These are phyloP conservation scores for Penicillium paradoxum DNA, from an alignment of 495 filamentous ascomycete genomes.

Conservation along the genomic window DNA sequence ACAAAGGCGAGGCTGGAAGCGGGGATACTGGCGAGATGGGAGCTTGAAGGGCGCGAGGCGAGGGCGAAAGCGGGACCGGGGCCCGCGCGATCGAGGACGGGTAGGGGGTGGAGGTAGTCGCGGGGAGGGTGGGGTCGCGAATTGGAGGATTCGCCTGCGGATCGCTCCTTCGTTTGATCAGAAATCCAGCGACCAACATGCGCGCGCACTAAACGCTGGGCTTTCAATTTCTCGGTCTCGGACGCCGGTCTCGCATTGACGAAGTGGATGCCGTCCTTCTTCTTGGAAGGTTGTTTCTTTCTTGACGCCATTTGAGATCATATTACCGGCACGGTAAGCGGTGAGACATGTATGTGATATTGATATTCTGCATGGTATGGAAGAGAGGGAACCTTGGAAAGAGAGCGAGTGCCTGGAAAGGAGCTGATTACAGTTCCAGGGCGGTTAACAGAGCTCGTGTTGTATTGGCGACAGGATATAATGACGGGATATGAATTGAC, in stretches of 20 bases:
- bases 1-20: not conserved
- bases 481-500: no score
- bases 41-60: constrained; percentile 5
- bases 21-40: not conserved
- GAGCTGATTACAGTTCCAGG: no score
- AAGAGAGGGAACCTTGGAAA: not conserved
- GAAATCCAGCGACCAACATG: constrained; percentile 43
- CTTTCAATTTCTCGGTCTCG: constrained; percentile 27
- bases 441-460: no score
- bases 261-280: constrained; percentile 34
- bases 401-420: not conserved
- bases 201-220: constrained; percentile 34
- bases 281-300: constrained; percentile 20
- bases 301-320: constrained; percentile 23
- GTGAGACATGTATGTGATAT: not conserved
- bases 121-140: not conserved
- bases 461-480: no score
- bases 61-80: constrained; percentile 1
- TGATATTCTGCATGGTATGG: not conserved
- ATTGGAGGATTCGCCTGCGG: not conserved
- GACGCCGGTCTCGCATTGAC: constrained; percentile 38
- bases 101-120: not conserved
- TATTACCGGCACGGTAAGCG: not conserved
- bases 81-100: not conserved
- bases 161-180: constrained; percentile 35